Base-by-base conservation (phyloP, 2,329 filamentous ascomycete species). In the Fusarium chlamydosporum region DNA sequence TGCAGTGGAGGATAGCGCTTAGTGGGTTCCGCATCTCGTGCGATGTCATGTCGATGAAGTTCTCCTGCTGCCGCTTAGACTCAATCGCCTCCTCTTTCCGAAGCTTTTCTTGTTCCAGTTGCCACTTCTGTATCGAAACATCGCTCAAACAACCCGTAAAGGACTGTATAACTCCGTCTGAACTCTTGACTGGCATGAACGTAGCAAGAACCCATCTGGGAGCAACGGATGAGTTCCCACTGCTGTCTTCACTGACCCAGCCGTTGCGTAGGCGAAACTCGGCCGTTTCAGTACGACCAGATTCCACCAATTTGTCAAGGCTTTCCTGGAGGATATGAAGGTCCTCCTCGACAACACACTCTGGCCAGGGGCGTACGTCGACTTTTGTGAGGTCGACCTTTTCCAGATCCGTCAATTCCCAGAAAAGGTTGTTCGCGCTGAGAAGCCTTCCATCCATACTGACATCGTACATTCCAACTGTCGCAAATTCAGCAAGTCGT, bases 1-100 rank as follows among this genome's bases (percentile, higher is more conserved):
- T 89, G 74, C 90, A 92, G 75, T 93, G 91, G 29, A 93, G 79
- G 18, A 93, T 93, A 1, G 91, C 91, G 42, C 86, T 89, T 27
- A 93, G 80, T 1, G 91, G 91, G 70, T 93, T 93, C 27, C 91
- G 85, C 86, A 92, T 90, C 74, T 92, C 90, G 74, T 92, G 90
- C 15, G 87, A 88, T 2, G 86, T 87, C 82, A 93, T 92, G 76
- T 93, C 92, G 73, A 94, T 92, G 72, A 94, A 94, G 67, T 92
- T 92, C 72, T 94, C 91, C 74, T 95, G 92, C 74, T 92, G 90
- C 7, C 89, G 81, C 72, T 86, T 87, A 31, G 85, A 84, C 72
- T 88, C 85, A 27, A 88, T 83, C 2, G 86, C 86, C 58, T 88
- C 85, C 42, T 85, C 84, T 74, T 83, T 86, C 51, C 80, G 81